Evolutionary conservation across 805 yeast species (phyloP), one percentile per base, ranked within the genome.

Genomic region (Nakazawaea molendinolei): DNA sequence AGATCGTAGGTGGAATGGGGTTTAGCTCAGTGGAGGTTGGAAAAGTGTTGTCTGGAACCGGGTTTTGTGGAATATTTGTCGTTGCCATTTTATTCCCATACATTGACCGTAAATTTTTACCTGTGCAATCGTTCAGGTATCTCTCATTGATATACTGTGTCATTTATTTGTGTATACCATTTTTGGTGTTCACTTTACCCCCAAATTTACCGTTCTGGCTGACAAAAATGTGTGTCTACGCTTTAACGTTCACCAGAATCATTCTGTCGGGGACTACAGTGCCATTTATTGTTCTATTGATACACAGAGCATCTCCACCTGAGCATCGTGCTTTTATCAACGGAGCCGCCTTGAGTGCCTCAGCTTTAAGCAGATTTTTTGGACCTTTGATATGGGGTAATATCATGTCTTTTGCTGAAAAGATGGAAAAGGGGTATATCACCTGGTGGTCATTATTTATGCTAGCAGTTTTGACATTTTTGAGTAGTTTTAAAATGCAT

Each of bases 331-430:
- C 81, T 1, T 62, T 71, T 44, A 65, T 78, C 33, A 78, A 78
- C 47, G 78, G 79, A 9, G 63, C 74, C 13, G 64, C 77, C 2
- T 66, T 75, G 53, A 68, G 77, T 32, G 61, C 66, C 27, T 54
- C 69, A 13, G 67, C 82, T 1, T 49, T 68, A 16, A 76, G 80
- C 0, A 56, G 82, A 42, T 74, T 71, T 36, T 29, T 67, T 1
- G 80, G 74, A 2, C 85, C 85, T 0, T 50, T 77, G 10, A 27
- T 60, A 1, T 73, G 78, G 74, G 83, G 82, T 15, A 20, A 23
- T 10, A n/a, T 43, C 9, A 41, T 43, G 44, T 21, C 35, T 9
- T 22, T 23, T 15, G 18, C 38, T 9, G 31, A 36, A 19, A 21
- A 13, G 4, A 2, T 20, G 14, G 37, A 31, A 10, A 17, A 26